Conservation (phyloP, 208 protist species). For the Crithidia fasciculata region DNA sequence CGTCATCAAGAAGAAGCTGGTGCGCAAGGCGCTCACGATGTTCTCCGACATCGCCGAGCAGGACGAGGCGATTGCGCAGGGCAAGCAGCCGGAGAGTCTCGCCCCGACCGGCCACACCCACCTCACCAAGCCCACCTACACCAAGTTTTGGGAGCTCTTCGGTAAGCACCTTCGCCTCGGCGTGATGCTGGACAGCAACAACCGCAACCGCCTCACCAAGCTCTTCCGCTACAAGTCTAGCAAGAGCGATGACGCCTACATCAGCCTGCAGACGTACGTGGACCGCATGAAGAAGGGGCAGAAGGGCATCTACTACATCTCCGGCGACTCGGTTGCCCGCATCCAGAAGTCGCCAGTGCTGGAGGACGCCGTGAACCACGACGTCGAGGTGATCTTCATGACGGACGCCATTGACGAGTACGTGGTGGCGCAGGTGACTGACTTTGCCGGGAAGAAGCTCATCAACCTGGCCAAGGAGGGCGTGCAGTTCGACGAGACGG, state of each 20-base stretch:
- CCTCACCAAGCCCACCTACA: conserved; percentile 83
- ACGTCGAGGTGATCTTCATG: conserved; percentile 95
- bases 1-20: conserved; percentile 98
- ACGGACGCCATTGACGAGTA: conserved; percentile 99
- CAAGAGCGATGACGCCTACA: conserved; percentile 72
- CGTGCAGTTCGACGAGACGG: conserved; percentile 92
- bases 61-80: conserved; percentile 59
- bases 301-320: conserved; percentile 95
- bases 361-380: conserved; percentile 81
- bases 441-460: conserved; percentile 97
- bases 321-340: conserved; percentile 77
- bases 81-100: conserved; percentile 25
- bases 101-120: conserved; percentile 33
- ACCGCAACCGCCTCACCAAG: conserved; percentile 96
- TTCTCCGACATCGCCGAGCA: conserved; percentile 92
- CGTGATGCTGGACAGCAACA: conserved; percentile 96
- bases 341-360: conserved; percentile 87
- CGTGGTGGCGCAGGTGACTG: conserved; percentile 88
- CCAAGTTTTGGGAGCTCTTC: conserved; percentile 96
- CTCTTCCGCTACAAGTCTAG: conserved; percentile 95
- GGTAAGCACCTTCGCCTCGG: conserved; percentile 98
- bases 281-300: conserved; percentile 95
- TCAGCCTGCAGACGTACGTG: conserved; percentile 93
- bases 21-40: conserved; percentile 94
- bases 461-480: conserved; percentile 97